Evolutionary conservation across 345 rosid genomes (phyloP).

Genomic region (Eucalyptus sideroxylon): DNA sequence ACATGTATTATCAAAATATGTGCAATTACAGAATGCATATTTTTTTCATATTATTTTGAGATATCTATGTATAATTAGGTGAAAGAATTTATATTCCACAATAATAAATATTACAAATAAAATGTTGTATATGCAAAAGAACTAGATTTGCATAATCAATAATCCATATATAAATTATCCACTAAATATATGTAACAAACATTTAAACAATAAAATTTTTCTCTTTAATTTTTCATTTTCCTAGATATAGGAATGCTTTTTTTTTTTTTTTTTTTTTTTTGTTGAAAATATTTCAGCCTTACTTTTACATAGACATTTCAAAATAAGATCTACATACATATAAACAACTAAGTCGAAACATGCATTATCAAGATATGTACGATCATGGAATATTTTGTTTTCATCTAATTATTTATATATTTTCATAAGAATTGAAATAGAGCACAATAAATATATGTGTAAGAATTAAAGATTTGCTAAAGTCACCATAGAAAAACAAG

Average conservation of each 20-base stretch:
- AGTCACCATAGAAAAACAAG: background rate
- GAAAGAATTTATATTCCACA: too few species aligned
- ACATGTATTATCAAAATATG: too few species aligned
- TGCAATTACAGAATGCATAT: too few species aligned
- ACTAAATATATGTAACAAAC: background rate
- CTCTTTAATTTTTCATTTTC: background rate
- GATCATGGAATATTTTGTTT: too few species aligned
- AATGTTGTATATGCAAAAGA: too few species aligned
- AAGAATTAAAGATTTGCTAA: background rate
- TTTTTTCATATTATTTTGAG: too few species aligned
- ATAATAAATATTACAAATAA: too few species aligned
- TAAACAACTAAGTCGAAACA: background rate
- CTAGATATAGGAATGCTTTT: background rate
- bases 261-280: background rate
- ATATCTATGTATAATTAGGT: too few species aligned
- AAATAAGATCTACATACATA: background rate
- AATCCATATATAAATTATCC: background rate
- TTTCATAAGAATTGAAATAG: background rate
- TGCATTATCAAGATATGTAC: background rate
- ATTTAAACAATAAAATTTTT: background rate
- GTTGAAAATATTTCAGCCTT: background rate
- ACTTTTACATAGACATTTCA: background rate
- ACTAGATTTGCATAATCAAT: background rate
- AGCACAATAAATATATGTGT: background rate
- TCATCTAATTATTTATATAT: background rate